Evolutionary conservation across 1,284 basidiomycete species (phyloP).

Genomic region (Ceratobasidium sp.): DNA sequence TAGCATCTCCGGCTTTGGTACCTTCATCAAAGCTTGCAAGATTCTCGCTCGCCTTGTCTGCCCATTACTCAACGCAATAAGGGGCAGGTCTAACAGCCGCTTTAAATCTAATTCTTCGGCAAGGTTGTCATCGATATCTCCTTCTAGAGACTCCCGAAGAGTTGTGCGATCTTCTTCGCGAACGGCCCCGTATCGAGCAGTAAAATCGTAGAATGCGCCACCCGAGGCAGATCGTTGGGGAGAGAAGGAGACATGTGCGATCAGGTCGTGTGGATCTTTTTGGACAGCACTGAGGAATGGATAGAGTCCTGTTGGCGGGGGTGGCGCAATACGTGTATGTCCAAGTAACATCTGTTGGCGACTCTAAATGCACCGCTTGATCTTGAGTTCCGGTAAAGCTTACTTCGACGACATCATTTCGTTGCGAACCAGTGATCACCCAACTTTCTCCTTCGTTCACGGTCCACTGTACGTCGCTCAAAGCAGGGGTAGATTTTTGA

Average conservation of each 20-base stretch:
- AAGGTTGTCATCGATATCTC: constrained; percentile 53
- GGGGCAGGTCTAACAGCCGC: constrained; percentile 76
- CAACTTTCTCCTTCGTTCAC: constrained; percentile 70
- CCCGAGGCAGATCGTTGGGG: constrained; percentile 62
- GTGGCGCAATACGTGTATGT: constrained; percentile 70
- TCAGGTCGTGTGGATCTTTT: constrained; percentile 57
- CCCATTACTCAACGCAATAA: constrained; percentile 87
- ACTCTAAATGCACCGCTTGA: constrained; percentile 9
- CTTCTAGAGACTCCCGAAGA: constrained; percentile 68
- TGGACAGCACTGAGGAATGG: constrained; percentile 63
- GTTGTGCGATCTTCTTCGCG: constrained; percentile 82
- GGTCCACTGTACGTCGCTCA: constrained; percentile 66
- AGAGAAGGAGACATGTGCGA: constrained; percentile 77
- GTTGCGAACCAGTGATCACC: constrained; percentile 67
- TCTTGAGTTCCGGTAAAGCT: constrained; percentile 37
- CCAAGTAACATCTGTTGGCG: constrained; percentile 67
- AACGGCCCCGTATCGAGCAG: constrained; percentile 86
- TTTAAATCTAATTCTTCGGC: constrained; percentile 63
- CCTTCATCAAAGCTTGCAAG: constrained; percentile 73
- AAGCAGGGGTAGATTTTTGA: constrained; percentile 52
- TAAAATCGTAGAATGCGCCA: constrained; percentile 89
- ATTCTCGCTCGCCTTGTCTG: constrained; percentile 91
- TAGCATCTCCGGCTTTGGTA: constrained; percentile 66
- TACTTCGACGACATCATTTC: constrained; percentile 67
- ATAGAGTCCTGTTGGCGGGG: constrained; percentile 70